Evolutionary conservation across 352 stramenopile genomes (phyloP).

Genomic region (Globisporangium ultimum): DNA sequence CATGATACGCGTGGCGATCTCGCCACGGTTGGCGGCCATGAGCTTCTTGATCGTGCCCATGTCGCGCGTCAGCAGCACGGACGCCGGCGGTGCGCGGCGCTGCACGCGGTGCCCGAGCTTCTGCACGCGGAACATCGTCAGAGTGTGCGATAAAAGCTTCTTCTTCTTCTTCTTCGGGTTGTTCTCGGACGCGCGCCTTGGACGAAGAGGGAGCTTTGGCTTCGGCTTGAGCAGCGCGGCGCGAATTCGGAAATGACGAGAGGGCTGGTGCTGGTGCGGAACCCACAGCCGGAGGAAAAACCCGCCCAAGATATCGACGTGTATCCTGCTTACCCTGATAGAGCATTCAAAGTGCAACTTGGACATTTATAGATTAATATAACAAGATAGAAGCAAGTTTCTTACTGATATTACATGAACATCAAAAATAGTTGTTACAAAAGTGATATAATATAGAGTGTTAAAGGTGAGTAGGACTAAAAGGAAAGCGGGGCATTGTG

Average conservation of each 20-base stretch:
- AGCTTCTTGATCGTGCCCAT: slow-evolving; percentile 92
- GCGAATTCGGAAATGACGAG: slow-evolving; percentile 11
- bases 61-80: slow-evolving; percentile 34
- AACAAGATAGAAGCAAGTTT: no score
- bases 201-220: background rate
- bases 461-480: no score
- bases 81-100: background rate
- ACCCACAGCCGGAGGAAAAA: background rate
- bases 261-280: background rate
- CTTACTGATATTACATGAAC: no score
- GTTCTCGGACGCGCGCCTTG: background rate
- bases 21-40: slow-evolving; percentile 97
- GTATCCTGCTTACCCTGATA: no score
- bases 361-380: no score
- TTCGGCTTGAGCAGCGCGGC: background rate
- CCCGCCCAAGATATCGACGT: no score
- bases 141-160: no score
- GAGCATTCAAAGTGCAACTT: no score
- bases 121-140: slow-evolving; percentile 42
- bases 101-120: slow-evolving; percentile 20
- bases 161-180: background rate
- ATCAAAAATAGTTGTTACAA: no score
- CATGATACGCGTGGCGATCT: slow-evolving; percentile 98
- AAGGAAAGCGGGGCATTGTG: background rate
- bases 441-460: no score